Conservation (phyloP, 352 stramenopile genomes). For the Blastocystis sp. region DNA sequence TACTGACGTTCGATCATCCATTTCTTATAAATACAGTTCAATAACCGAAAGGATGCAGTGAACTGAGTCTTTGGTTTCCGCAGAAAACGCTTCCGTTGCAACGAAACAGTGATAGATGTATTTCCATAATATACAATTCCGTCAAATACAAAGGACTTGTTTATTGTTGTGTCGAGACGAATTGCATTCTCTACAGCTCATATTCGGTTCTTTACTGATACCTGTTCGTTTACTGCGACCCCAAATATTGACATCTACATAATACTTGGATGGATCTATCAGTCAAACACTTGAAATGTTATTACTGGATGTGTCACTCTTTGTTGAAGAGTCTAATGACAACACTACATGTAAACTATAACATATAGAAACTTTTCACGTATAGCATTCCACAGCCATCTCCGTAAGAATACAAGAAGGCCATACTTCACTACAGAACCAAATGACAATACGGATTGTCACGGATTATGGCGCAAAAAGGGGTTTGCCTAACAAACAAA, state of each 20-base stretch:
- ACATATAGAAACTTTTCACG: neutral
- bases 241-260: slow-evolving; percentile 27
- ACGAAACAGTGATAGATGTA: slow-evolving; percentile 8
- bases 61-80: neutral
- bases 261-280: slow-evolving; percentile 26
- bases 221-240: neutral
- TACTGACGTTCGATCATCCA: slow-evolving; percentile 38
- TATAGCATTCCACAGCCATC: slow-evolving; percentile 56
- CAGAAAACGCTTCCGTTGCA: neutral
- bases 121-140: slow-evolving; percentile 57
- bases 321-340: neutral
- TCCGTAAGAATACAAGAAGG: slow-evolving; percentile 21
- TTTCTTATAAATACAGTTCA: slow-evolving; percentile 42
- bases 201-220: neutral
- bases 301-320: neutral
- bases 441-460: too few relatives aligned
- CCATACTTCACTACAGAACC: too few relatives aligned
- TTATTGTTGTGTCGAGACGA: neutral
- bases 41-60: neutral
- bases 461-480: too few relatives aligned
- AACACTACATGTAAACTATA: neutral
- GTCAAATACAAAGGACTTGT: slow-evolving; percentile 52
- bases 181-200: slow-evolving; percentile 13
- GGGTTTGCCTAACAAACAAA: neutral
- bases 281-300: neutral